Conservation (phyloP, 2,329 filamentous ascomycete species). For the Tympanopsis confertula region DNA sequence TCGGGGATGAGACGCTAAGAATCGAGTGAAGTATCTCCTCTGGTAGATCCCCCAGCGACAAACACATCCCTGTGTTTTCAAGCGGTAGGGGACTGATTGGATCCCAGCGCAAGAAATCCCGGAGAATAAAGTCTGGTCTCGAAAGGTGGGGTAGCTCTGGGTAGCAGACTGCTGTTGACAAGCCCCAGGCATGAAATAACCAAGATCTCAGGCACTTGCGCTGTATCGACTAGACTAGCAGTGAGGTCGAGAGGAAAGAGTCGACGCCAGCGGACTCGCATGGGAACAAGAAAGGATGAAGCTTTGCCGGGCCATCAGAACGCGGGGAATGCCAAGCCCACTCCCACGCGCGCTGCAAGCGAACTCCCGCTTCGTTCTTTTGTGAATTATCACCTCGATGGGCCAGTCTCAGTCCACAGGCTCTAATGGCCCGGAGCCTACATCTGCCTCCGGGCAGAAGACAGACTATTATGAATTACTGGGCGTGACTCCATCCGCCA, state of each 20-base stretch:
- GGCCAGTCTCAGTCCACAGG: background rate
- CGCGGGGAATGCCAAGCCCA: too few relatives aligned
- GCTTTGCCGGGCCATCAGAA: too few relatives aligned
- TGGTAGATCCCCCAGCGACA: constrained; percentile 29
- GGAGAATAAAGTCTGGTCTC: constrained; percentile 2
- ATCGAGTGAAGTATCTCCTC: constrained; percentile 48
- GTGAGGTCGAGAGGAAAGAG: too few relatives aligned
- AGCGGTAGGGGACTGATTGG: background rate
- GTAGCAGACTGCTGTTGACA: too few relatives aligned
- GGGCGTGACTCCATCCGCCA: constrained; percentile 58
- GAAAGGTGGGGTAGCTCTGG: too few relatives aligned
- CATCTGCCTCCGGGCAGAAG: constrained; percentile 29
- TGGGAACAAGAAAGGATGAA: too few relatives aligned
- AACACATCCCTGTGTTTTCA: constrained; percentile 14
- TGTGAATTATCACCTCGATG: too few relatives aligned
- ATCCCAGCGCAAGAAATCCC: constrained; percentile 1
- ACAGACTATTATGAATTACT: constrained; percentile 81
- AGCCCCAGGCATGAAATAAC: too few relatives aligned
- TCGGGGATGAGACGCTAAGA: constrained; percentile 34
- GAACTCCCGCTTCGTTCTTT: background rate
- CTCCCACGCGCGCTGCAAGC: too few relatives aligned
- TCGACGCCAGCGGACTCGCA: too few relatives aligned
- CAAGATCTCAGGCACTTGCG: too few relatives aligned
- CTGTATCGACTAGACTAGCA: too few relatives aligned
- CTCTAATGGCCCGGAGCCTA: background rate